These are phyloP conservation scores for Candida sanyaensis DNA, from an alignment of 1,139 yeast genomes.

Conservation along the genomic window DNA sequence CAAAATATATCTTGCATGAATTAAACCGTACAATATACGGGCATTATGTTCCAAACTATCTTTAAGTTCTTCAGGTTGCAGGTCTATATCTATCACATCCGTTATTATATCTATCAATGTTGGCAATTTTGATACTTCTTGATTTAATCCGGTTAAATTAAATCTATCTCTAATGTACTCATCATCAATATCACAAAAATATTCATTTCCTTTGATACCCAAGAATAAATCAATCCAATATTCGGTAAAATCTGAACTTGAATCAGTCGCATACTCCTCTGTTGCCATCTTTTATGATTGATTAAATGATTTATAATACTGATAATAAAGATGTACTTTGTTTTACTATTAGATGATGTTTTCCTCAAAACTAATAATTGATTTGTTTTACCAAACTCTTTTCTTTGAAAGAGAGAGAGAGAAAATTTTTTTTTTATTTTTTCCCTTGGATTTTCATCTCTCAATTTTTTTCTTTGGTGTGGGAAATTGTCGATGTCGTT, in stretches of 20 bases:
- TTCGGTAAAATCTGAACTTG: conserved; percentile 64
- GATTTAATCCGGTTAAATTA: conserved; percentile 88
- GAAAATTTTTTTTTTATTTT: no score
- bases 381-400: no score
- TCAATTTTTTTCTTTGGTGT: no score
- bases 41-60: conserved; percentile 80
- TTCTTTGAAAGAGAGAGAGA: no score
- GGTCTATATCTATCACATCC: conserved; percentile 60
- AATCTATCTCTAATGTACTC: conserved; percentile 93
- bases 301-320: no score
- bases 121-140: conserved; percentile 79
- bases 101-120: conserved; percentile 84
- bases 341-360: not conserved
- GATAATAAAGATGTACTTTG: not conserved
- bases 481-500: no score
- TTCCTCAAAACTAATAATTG: no score
- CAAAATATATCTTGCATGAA: conserved; percentile 72
- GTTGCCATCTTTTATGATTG: conserved; percentile 20
- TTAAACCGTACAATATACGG: conserved; percentile 62
- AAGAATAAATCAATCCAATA: conserved; percentile 94
- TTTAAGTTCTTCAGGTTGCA: conserved; percentile 57
- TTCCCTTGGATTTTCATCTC: no score
- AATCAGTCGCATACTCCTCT: conserved; percentile 47
- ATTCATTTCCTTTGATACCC: conserved; percentile 91
- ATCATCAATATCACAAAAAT: conserved; percentile 91